These are phyloP conservation scores for Zygotorulaspora danielsina DNA, from an alignment of 805 yeast species.

Conservation along the genomic window DNA sequence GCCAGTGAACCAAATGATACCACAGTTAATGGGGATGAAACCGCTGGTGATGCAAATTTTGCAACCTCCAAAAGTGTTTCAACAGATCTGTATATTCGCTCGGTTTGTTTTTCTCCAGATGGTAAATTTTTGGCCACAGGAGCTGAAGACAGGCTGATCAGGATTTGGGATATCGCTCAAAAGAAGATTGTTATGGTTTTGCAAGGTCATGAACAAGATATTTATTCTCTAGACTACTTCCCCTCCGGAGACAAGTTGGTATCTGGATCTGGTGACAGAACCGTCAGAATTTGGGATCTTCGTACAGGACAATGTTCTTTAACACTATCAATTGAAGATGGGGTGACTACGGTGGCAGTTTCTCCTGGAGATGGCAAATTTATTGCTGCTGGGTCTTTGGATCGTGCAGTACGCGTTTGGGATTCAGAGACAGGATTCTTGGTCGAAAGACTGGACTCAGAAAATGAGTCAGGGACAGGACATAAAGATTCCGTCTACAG, in stretches of 20 bases:
- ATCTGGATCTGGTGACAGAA: slow-evolving; percentile 94
- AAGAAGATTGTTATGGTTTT: slow-evolving; percentile 80
- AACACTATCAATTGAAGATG: slow-evolving; percentile 90
- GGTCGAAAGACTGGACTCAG: slow-evolving; percentile 88
- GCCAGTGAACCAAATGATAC: slow-evolving; percentile 8
- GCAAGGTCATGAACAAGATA: slow-evolving; percentile 96
- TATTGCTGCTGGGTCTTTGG: slow-evolving; percentile 95
- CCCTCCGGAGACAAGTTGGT: slow-evolving; percentile 91
- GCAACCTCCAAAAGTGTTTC: slow-evolving; percentile 55
- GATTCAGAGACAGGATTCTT: slow-evolving; percentile 88
- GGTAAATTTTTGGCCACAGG: slow-evolving; percentile 92
- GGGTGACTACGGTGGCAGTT: slow-evolving; percentile 96
- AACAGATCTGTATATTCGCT: slow-evolving; percentile 83
- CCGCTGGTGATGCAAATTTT: slow-evolving; percentile 31
- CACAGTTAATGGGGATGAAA: slow-evolving; percentile 25
- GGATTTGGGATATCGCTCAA: slow-evolving; percentile 92
- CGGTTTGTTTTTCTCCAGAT: slow-evolving; percentile 95
- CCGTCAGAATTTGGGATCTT: slow-evolving; percentile 95
- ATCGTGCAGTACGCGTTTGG: slow-evolving; percentile 95
- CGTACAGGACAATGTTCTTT: slow-evolving; percentile 81
- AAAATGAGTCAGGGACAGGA: slow-evolving; percentile 83
- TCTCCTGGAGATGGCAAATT: slow-evolving; percentile 84
- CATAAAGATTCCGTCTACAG: slow-evolving; percentile 95
- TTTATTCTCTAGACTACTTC: slow-evolving; percentile 90
- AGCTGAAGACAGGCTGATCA: slow-evolving; percentile 82